Evolutionary conservation across 2,329 filamentous ascomycete species (phyloP), one percentile per base, ranked within the genome.

Genomic region (Pseudogymnoascus sp.): DNA sequence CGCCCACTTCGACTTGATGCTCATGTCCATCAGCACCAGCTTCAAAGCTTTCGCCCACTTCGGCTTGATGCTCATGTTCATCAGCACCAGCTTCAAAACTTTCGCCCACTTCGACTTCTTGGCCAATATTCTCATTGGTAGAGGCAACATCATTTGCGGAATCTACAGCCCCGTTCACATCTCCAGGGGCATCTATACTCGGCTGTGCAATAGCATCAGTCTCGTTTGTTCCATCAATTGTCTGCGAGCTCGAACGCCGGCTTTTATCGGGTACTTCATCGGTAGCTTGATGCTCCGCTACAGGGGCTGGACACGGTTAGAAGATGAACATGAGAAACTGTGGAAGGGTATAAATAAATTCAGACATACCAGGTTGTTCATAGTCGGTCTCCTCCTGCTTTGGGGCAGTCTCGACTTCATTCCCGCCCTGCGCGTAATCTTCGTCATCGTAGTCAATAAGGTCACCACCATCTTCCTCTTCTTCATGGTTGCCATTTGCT

Each of bases 361-460:
- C 26, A 10, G 46, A 22, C 50, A 33, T 56, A 56, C 50, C 28
- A 56, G 50, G 28, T 33, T 61, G 65, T 64, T 61, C 64, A 62
- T 69, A 69, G 56, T 64, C 68, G 68, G 70, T 69, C 40, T 62
- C 61, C 61, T 40, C 59, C 19, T 41, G 38, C 22, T 60, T 19
- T 16, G 35, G 11, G 22, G 22, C 59, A 41, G 19, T 37, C 19
- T 60, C 38, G 35, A 60, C 35, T 41, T 12, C 59, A 31, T 60
- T 28, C 24, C 60, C 43, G 37, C 60, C 50, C 6, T 14, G n/a
- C 11, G 50, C 50, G 14, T 41, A 19, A 53, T 79, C 76, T n/a
- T 74, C 77, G 63, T 83, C 80, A 24, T 79, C 79, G 68, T 82
- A 83, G 64, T 80, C 79, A 68, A 80, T 75, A n/a, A 78, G 64